phyloP scores from a whole-genome alignment of 371 early-diverging fungal species.

The Lichtheimia hyalospora region DNA sequence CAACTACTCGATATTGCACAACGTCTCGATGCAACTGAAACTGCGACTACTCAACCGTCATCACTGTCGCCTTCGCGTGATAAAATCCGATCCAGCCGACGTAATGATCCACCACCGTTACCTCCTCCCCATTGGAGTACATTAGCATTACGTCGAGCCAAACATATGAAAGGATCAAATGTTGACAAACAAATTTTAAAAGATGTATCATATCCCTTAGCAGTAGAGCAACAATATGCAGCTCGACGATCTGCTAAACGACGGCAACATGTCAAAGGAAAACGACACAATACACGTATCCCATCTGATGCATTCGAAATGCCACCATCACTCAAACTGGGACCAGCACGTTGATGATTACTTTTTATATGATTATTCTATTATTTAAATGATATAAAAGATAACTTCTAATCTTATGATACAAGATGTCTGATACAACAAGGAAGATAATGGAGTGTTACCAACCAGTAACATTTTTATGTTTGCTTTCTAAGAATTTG shows the following conservation, averaged over 20 bases:
- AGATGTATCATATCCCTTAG: not conserved
- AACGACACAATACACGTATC: not conserved
- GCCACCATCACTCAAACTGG: slow-evolving; percentile 3
- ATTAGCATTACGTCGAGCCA: slow-evolving; percentile 4
- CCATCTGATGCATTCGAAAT: slow-evolving; percentile 3
- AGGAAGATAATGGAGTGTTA: slow-evolving; percentile 7
- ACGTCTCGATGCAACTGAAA: not conserved
- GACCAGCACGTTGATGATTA: slow-evolving; percentile 1
- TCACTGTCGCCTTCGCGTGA: not conserved
- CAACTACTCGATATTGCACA: not conserved
- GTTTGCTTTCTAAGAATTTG: slow-evolving; percentile 40
- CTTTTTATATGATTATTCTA: too few species aligned
- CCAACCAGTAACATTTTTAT: slow-evolving; percentile 44
- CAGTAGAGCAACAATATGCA: not conserved
- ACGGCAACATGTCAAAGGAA: not conserved
- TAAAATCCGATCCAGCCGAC: too few species aligned
- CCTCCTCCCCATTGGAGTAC: slow-evolving; percentile 7
- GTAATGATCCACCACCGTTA: slow-evolving; percentile 1
- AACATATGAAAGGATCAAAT: not conserved
- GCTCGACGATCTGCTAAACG: not conserved
- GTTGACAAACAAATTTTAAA: not conserved
- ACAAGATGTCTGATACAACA: too few species aligned
- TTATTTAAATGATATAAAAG: too few species aligned
- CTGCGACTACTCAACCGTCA: not conserved
- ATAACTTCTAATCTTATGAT: too few species aligned